Evolutionary conservation across 352 stramenopile genomes (phyloP).

Genomic region (Globisporangium nodosum): DNA sequence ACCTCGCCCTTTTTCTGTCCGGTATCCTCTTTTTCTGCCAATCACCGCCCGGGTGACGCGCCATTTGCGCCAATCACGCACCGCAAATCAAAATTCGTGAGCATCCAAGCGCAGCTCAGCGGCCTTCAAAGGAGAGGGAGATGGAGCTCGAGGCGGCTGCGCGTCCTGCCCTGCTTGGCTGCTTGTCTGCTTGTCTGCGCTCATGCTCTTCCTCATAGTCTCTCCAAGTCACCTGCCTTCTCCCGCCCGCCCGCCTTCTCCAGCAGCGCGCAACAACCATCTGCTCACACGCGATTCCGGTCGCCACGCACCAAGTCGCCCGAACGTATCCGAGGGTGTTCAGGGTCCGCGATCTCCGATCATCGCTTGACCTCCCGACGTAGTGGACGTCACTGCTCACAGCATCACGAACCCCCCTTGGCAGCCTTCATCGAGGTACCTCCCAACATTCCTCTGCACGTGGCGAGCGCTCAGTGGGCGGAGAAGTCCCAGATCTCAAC

Average conservation of each 20-base stretch:
- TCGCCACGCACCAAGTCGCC: neutral
- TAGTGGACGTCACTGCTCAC: neutral
- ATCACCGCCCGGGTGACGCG: neutral
- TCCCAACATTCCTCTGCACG: too few relatives aligned
- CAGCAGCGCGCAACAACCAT: neutral
- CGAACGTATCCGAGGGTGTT: too few relatives aligned
- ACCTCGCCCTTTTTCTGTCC: neutral
- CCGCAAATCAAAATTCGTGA: neutral
- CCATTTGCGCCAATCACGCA: neutral
- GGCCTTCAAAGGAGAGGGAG: conserved; percentile 7
- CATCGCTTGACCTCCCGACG: too few relatives aligned
- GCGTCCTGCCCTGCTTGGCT: neutral
- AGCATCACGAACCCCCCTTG: too few relatives aligned
- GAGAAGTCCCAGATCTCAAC: too few relatives aligned
- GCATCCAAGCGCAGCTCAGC: neutral
- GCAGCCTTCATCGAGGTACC: too few relatives aligned
- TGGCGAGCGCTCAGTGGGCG: too few relatives aligned
- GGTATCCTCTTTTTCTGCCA: conserved; percentile 4
- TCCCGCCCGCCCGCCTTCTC: neutral
- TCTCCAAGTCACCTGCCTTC: conserved; percentile 3
- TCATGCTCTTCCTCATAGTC: conserved; percentile 1
- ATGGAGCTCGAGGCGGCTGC: conserved; percentile 5
- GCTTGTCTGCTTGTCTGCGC: too few relatives aligned
- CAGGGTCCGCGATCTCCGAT: too few relatives aligned
- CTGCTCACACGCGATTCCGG: neutral